Evolutionary conservation across 768 basidiomycete genomes (phyloP).

Genomic region (Neoboletus subvelutipes): DNA sequence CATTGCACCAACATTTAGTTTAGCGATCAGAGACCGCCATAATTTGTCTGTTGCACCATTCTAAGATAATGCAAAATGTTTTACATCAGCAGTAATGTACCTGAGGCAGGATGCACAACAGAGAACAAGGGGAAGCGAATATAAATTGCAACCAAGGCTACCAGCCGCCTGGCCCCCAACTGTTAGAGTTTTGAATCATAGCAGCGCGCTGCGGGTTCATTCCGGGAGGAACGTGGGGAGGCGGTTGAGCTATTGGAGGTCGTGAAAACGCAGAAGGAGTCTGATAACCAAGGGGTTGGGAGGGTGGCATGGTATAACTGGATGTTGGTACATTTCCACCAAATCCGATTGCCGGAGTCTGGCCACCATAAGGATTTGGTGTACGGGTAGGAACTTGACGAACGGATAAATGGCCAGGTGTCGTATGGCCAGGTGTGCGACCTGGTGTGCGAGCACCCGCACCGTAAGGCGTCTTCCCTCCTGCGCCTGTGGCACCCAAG

Average conservation of each 20-base stretch:
- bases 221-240: slow-evolving; percentile 50
- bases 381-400: slow-evolving; percentile 67
- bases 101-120: slow-evolving; percentile 11
- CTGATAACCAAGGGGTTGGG: slow-evolving; percentile 43
- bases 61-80: slow-evolving; percentile 23
- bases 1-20: not conserved
- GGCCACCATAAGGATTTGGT: slow-evolving; percentile 72
- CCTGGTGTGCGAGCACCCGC: slow-evolving; percentile 76
- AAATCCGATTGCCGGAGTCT: slow-evolving; percentile 35
- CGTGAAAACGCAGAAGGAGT: slow-evolving; percentile 39
- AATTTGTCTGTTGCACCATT: slow-evolving; percentile 19
- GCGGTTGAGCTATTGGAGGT: slow-evolving; percentile 40
- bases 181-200: slow-evolving; percentile 52
- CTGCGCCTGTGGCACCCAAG: slow-evolving; percentile 48
- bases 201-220: slow-evolving; percentile 69
- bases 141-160: slow-evolving; percentile 26
- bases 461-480: slow-evolving; percentile 80
- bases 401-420: slow-evolving; percentile 78
- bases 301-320: slow-evolving; percentile 31
- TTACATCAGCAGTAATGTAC: slow-evolving; percentile 31
- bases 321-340: slow-evolving; percentile 28
- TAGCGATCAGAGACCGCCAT: not conserved
- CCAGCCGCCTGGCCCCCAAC: slow-evolving; percentile 37
- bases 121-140: slow-evolving; percentile 15
- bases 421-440: slow-evolving; percentile 68